Evolutionary conservation across 352 stramenopile genomes (phyloP), one percentile per base, ranked within the genome.

Genomic region (Pythium coloratum): DNA sequence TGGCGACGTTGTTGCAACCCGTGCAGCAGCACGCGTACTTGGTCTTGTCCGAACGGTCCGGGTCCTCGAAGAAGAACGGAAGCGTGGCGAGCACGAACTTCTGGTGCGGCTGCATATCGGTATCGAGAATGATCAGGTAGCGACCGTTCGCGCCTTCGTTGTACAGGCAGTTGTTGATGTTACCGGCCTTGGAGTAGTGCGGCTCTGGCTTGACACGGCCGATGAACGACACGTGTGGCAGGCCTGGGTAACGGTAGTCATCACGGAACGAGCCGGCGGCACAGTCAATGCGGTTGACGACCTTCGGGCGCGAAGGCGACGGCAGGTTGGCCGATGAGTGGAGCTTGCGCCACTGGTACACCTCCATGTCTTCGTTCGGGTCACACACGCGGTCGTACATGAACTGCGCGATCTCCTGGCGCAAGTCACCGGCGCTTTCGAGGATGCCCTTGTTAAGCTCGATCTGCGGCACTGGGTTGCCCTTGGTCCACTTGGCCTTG

Each of bases 91-190:
- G 64, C 55, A 93, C 66, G 42, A 91, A 93, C 73, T 91, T 93
- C 18, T 75, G 71, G 61, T 93, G 81, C 46, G 85, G 85, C 66
- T 93, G 84, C 87, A 95, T 95, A 46, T 94, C 87, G 18, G 80
- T 91, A 72, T 95, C 85, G 3, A 94, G 64, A 55, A 95, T 92
- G 28, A 95, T 78, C 7, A 92, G 58, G 73, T 94, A 92, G 42
- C 83, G 81, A 24, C 87, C 85, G 58, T 81, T 93, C 16, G 84
- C 81, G 24, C 84, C 85, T 66, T 95, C 87, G 67, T 95, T 93
- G 78, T 93, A 92, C 54, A 93, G 73, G 16, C 71, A 78, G 66
- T 95, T 95, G 79, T 95, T 95, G 73, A 95, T 92, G 76, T 95
- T 95, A 32, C 87, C 87, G 18, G 87, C 87, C 78, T 95, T 95